Base-by-base conservation (phyloP, 1,284 basidiomycete genomes). In the Cystobasidium pallidum region DNA sequence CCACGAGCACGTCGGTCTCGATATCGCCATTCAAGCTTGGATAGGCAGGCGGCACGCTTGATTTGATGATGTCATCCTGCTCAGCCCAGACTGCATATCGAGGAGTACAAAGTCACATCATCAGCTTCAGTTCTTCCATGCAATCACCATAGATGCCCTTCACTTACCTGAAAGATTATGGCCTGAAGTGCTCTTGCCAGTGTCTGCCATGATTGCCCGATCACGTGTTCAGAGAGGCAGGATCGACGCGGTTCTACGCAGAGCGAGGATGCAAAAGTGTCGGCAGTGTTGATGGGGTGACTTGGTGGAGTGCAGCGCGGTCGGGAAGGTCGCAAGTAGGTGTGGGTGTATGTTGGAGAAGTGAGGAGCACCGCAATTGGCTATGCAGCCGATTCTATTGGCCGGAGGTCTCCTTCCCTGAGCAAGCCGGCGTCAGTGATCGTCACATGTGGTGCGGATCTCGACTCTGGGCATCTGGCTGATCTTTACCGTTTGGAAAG, bases 1-100 rank as follows among this genome's bases (percentile, higher is more conserved):
- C 59, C 6, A 63, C 59, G 8, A 63, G 26, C 10, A 63, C 59
- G 32, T 63, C 59, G 21, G 59, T 63, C 24, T 63, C 59, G 36
- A 63, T 43, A 26, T 63, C 26, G 41, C 45, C 45, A 7, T 63
- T 13, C 21, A 63, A 26, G 26, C 17, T 21, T 3, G 59, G 3
- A 63, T 63, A 63, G 39, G 59, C 59, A 3, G 59, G 59, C 11
- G 59, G 19, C 4, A 63, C 34, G 36, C 28, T 63, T 7, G 59
- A 43, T 13, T 63, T 47, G 59, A 63, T 63, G 39, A 63, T 43
- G 39, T 63, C 59, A 39, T 63, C 59, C 26, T 28, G 32, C 26
- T 63, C 59, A 28, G 45, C 41, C 59, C 59, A 63, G 32, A 63
- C 59, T 63, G 59, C 34, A 47, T 2, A 17, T 32, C 28, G 34